These are phyloP conservation scores for Vitis hybrid DNA, from an alignment of 177 flowering plant genomes.

Conservation along the genomic window DNA sequence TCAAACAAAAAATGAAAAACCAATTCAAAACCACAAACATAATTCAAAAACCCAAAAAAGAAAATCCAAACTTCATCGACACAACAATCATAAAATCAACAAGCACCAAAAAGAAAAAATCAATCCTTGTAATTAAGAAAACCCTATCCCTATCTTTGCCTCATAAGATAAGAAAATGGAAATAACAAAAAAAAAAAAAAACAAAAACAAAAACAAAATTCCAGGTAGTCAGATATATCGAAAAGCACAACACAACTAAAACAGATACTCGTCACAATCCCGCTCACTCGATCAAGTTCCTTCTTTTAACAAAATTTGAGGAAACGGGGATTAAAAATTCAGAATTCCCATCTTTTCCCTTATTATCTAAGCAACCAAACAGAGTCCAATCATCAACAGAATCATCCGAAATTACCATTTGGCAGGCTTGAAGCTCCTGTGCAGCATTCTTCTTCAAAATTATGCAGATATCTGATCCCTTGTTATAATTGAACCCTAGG, in stretches of 20 bases:
- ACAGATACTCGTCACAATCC: too few species aligned
- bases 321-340: neutral
- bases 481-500: too few species aligned
- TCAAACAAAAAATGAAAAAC: slow-evolving; percentile 12
- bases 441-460: slow-evolving; percentile 44
- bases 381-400: neutral
- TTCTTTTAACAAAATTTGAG: neutral
- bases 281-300: too few species aligned
- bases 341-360: neutral
- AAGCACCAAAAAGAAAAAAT: neutral
- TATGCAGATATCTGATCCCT: too few species aligned
- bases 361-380: neutral
- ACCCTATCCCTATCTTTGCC: too few species aligned
- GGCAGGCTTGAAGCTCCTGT: slow-evolving; percentile 75
- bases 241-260: slow-evolving; percentile 2
- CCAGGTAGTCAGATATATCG: neutral
- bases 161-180: neutral
- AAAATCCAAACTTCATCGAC: neutral
- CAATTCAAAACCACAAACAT: neutral
- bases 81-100: neutral
- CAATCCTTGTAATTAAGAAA: neutral
- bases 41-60: slow-evolving; percentile 8
- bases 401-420: slow-evolving; percentile 57
- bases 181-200: neutral
- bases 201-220: neutral